Base-by-base conservation (phyloP, 208 protist species). In the Strigomonas culicis region DNA sequence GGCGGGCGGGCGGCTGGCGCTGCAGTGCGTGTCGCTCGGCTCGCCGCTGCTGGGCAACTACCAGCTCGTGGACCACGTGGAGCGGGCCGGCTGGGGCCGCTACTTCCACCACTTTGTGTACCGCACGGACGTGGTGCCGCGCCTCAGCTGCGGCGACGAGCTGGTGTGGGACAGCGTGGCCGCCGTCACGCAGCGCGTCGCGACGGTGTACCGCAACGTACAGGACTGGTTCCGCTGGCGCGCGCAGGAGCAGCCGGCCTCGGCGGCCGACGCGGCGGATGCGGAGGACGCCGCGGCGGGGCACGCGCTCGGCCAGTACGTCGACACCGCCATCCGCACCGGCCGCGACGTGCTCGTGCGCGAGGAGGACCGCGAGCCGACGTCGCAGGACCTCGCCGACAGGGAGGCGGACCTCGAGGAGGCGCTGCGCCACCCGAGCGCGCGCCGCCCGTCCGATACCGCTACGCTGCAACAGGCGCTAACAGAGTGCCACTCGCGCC, bases 21-120 rank as follows among this genome's bases (percentile, higher is more conserved):
- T 90, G n/a, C n/a, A 79, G 36, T 91, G 88, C 59, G 70, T 90
- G 30, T 75, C 88, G 22, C 71, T 90, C 43, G 88, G 88, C 15
- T 75, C 88, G 0, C 88, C 88, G 52, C 52, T 94, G 27, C 68
- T 88, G 19, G 88, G 84, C 15, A 88, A 91, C 69, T 81, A 84
- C 50, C 67, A 84, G 59, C 64, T 94, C 31, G 77, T 74, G 0
- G 63, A 82, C 41, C 77, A 62, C 50, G 80, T 94, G 22, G 58
- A 74, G 57, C 53, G 39, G 39, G 77, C 77, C 59, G 82, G 82
- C 27, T 90, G 79, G 84, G 30, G 49, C 19, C 46, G 56, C 21
- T 71, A 70, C 57, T 94, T 94, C 74, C 88, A 94, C 46, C 71
- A 86, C 60, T 55, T 94, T 41, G 77, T 92, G 31, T 82, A 94